These are phyloP conservation scores for Daldinia concentrica DNA, from an alignment of 495 filamentous ascomycete genomes.

Conservation along the genomic window DNA sequence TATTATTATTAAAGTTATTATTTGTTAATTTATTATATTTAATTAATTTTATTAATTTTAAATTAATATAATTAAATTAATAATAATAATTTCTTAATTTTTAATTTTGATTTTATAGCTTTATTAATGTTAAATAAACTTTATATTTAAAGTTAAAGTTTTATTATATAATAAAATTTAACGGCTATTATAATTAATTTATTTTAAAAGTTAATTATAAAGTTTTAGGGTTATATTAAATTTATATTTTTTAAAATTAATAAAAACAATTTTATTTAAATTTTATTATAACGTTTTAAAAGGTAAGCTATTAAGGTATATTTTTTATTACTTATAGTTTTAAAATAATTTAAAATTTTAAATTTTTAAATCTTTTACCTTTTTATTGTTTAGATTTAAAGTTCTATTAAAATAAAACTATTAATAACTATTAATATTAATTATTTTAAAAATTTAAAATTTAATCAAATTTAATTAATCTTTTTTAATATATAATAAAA, in stretches of 20 bases:
- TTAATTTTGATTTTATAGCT: neutral
- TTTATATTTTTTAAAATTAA: neutral
- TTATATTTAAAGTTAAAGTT: neutral
- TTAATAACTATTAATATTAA: neutral
- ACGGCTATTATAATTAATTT: neutral
- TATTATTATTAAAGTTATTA: neutral
- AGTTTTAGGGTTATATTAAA: neutral
- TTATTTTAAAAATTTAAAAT: neutral
- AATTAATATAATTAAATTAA: neutral
- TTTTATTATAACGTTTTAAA: neutral
- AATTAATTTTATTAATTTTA: slow-evolving; percentile 1
- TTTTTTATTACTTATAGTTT: neutral
- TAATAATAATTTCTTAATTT: neutral
- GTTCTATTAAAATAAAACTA: neutral
- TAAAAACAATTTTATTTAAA: neutral
- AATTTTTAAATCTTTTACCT: neutral
- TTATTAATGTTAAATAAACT: neutral
- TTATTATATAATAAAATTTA: neutral
- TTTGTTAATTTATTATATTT: neutral
- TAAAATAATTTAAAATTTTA: neutral
- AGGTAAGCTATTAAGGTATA: neutral
- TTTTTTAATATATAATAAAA: neutral
- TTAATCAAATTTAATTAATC: neutral
- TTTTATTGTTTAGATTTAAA: neutral
- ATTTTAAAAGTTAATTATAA: neutral